Evolutionary conservation across 768 basidiomycete genomes (phyloP).

Genomic region (Kwoniella dejecticola): DNA sequence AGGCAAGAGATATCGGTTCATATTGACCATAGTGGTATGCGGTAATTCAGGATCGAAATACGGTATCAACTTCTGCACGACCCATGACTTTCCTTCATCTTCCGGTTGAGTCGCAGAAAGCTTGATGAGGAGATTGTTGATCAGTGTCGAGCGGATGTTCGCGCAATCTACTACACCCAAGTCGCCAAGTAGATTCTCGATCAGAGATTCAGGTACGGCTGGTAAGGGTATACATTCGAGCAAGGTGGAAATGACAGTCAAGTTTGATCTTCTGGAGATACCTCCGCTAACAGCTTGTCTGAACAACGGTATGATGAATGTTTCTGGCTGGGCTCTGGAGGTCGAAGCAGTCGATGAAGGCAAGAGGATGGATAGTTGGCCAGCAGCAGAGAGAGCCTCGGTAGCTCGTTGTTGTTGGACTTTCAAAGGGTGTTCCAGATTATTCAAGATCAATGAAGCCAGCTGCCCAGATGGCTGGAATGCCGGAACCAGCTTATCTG

Average conservation of each 20-base stretch:
- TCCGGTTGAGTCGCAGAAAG: not conserved
- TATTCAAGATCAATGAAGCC: conserved; percentile 15
- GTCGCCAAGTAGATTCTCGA: conserved; percentile 21
- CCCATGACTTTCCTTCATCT: not conserved
- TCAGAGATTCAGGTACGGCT: conserved; percentile 17
- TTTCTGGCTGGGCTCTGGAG: conserved; percentile 3
- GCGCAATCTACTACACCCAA: conserved; percentile 23
- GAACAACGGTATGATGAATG: conserved; percentile 36
- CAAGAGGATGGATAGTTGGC: conserved; percentile 6
- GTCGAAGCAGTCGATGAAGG: conserved; percentile 5
- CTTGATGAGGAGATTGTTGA: conserved; percentile 22
- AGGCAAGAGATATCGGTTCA: conserved; percentile 47
- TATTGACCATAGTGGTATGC: conserved; percentile 18
- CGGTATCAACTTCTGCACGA: conserved; percentile 28
- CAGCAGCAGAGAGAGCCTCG: conserved; percentile 24
- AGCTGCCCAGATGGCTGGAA: conserved; percentile 24
- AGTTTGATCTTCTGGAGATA: conserved; percentile 18
- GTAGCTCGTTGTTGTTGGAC: conserved; percentile 25
- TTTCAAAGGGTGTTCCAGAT: conserved; percentile 30
- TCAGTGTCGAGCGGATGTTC: conserved; percentile 25
- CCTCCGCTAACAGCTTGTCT: conserved; percentile 5
- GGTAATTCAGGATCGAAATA: conserved; percentile 22
- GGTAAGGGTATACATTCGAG: conserved; percentile 21
- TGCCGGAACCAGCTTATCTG: conserved; percentile 18
- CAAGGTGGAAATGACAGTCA: conserved; percentile 22